Base-by-base conservation (phyloP, 257 asterid species). In the Craterostigma plantagineum region DNA sequence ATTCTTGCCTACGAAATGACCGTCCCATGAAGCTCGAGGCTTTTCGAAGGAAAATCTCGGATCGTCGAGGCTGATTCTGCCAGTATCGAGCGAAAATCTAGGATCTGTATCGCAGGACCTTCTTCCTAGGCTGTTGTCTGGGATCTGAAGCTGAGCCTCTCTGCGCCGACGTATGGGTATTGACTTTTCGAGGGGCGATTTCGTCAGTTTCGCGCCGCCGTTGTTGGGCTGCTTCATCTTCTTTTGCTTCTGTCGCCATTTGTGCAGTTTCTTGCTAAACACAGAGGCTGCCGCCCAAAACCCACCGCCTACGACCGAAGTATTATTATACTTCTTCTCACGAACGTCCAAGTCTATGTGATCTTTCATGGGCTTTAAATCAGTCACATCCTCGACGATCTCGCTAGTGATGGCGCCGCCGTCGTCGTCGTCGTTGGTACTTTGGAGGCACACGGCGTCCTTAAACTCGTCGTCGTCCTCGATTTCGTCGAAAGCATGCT, bases 1-100 rank as follows among this genome's bases (percentile, higher is more conserved):
- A 18, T 70, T 81, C 61, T 70, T 64, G 0, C 91, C 93, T 6
- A 64, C 62, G 55, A 87, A 34, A 43, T 79, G 58, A n/a, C 92
- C 98, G 45, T 87, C 98, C 69, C 95, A 90, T 10, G 95, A 79
- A 33, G 95, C 98, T 38, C 98, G 71, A 33, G 93, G 94, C 80
- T 90, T 86, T 3, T 90, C 95, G 8, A 83, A 73, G 0, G 98
- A 83, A 46, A 71, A 83, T 46, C 98, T 60, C 0, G 91, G 71
- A 60, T 83, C 95, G 41, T 90, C 95, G 30, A 83, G 62, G 63
- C 92, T 77, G 46, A 87, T 76, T 62, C 98, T 59, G 9, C 81
- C 92, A 13, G 82, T 91, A 53, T 87, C 98, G 3, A 87, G 92
- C 0, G 98, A 90, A 30, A 83, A 90, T 34, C 98, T 61, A 0